Base-by-base conservation (phyloP, 2,329 filamentous ascomycete genomes). In the Beauveria bassiana region DNA sequence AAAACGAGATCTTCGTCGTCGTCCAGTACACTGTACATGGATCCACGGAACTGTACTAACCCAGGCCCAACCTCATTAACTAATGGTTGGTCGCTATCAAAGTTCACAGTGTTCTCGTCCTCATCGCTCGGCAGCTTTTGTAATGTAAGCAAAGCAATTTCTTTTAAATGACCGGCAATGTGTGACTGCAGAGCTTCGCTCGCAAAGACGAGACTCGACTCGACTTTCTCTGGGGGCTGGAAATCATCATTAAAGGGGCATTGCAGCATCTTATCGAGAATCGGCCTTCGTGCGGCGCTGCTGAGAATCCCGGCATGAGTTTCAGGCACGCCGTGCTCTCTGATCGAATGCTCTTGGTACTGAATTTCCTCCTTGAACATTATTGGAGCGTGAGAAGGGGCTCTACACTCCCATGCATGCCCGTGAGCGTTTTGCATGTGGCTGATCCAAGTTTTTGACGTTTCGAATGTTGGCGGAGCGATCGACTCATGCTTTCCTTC, bases 81-180 rank as follows among this genome's bases (percentile, higher is more conserved):
- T 65, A 65, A 68, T 42, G 62, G 56, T 52, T 62, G 57, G 61
- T 70, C 68, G 64, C 68, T 70, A 62, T 59, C 66, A 26, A 69
- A 60, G 52, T 68, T 61, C 53, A 66, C 63, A 40, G 52, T 61
- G n/a, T 67, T 61, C 18, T 68, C 67, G 24, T 65, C 64, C 26
- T 34, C 63, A 61, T 65, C 66, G 66, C 64, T 64, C 12, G 69
- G 69, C n/a, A 71, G 62, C 58, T 71, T 71, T 66, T 70, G 69
- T 62, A 71, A 55, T 64, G 69, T 64, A 65, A 71, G 66, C 62
- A 71, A 57, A 62, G 69, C 67, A 64, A 71, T 70, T 66, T 71
- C 68, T 47, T 71, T 71, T 42, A 71, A 65, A 66, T 71, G 69
- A 57, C 28, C 64, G 59, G 68, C 68, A 50, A 71, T 62, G 55